Base-by-base conservation (phyloP, 1,284 basidiomycete genomes). In the Crepidotus sp. region DNA sequence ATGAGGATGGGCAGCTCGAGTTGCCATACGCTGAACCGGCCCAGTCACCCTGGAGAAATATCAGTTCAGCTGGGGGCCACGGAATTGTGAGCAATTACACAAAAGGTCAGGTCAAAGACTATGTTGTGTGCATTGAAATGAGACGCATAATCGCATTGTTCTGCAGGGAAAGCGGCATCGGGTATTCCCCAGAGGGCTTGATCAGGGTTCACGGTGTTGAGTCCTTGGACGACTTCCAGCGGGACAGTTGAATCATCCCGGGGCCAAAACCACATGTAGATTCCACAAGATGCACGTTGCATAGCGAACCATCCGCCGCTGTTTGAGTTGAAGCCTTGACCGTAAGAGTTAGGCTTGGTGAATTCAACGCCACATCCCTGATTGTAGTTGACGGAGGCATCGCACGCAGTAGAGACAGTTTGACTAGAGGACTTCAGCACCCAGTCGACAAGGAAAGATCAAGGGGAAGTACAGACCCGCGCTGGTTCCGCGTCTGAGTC, bases 331-430 rank as follows among this genome's bases (percentile, higher is more conserved):
- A 79, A 75, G 17, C 51, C 54, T 19, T 59, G 15, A 10, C 78
- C 78, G 52, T 71, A 79, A 15, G 75, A 70, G n/a, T 57, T 61
- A 10, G 57, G 46, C 13, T 62, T 61, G 13, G 54, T 59, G 53
- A 76, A 71, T 14, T 59, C 56, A 29, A 74, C 72, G 35, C 77
- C 76, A 57, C 81, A 83, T n/a, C 80, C 80, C 54, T 72, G 67
- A 55, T 83, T 82, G 55, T 54, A 66, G 54, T 76, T 74, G 22
- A 64, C 55, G 14, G 61, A 54, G 6, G 72, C 65, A 49, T 77
- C 68, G 57, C 80, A 83, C 50, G 71, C 60, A 17, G 61, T 67
- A 5, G 62, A 67, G 2, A 62, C 55, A 2, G 61, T 59, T 15
- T 47, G 45, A 7, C 69, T 72, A 48, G 31, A 48, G 30, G 15